Conservation (phyloP, 768 basidiomycete genomes). For the Hemileccinum rubropunctum region DNA sequence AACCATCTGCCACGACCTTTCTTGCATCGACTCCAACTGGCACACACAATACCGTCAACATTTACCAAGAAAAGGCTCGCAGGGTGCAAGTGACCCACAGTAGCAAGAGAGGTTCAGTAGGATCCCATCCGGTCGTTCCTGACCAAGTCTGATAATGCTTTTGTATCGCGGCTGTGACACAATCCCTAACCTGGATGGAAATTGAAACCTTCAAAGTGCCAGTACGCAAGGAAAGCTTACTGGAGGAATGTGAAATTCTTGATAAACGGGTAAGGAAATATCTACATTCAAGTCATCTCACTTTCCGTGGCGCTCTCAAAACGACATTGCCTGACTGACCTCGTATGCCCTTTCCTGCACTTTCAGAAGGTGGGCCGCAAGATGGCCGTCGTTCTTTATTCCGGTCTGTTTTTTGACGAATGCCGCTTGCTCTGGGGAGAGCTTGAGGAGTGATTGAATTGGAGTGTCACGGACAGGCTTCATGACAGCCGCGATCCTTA, state of each 20-base stretch:
- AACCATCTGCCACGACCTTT: constrained; percentile 42
- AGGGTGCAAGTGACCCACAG: constrained; percentile 28
- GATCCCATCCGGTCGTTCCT: constrained; percentile 34
- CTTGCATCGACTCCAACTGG: constrained; percentile 35
- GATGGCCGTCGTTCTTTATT: constrained; percentile 26
- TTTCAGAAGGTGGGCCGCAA: constrained; percentile 30
- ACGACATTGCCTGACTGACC: constrained; percentile 8
- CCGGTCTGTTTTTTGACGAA: constrained; percentile 31
- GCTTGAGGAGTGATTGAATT: not conserved
- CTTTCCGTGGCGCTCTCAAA: not conserved
- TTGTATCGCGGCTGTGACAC: constrained; percentile 17
- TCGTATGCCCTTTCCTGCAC: constrained; percentile 33
- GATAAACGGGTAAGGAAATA: constrained; percentile 30
- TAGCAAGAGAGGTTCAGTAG: constrained; percentile 47
- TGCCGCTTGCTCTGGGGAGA: constrained; percentile 15
- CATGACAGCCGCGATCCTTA: too few relatives aligned
- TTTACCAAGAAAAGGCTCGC: not conserved
- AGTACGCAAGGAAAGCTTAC: constrained; percentile 2
- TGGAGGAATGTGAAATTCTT: constrained; percentile 22
- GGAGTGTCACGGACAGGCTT: not conserved
- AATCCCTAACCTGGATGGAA: constrained; percentile 10
- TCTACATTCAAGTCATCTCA: constrained; percentile 9
- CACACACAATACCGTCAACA: not conserved
- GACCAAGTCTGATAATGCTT: constrained; percentile 34
- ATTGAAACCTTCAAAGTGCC: not conserved